Base-by-base conservation (phyloP, 176 grass and related monocot species). In the Bonia amplexicaulis region DNA sequence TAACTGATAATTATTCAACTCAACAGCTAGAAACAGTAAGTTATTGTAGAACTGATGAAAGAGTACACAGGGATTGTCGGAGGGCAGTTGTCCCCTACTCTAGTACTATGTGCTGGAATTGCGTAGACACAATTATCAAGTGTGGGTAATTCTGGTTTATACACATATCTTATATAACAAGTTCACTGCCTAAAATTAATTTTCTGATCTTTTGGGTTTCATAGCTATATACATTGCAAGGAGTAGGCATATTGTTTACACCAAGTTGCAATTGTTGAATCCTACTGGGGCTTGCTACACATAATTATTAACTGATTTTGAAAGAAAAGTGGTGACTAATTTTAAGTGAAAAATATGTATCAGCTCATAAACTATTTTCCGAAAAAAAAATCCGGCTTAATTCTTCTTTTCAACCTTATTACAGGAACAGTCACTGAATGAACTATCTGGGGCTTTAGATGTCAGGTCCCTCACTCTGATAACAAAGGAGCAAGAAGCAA, bases 401-500 rank as follows among this genome's bases (percentile, higher is more conserved):
- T 83, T 77, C 42, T 82, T 66, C 65, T 67, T 81, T 71, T 80
- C 39, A 70, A 74, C 17, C 75, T 86, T 88, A 58, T 88, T 83
- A 72, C 82, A 98, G 93, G 90, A 90, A 49, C 89, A 90, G 40
- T 87, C 85, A 60, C 58, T 95, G 66, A 90, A 87, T 14, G 84
- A 98, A 87, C 69, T 92, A 31, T 90, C 96, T 69, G 88, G 85
- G 85, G 89, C 88, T 71, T 84, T 95, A 94, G 89, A 95, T 87
- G 78, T 84, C 64, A 88, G 85, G 79, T 83, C 91, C 19, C 31
- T 31, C 31, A 90, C 83, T 66, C 42, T 90, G 39, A 66, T 64
- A 44, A 90, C 90, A 19, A 95, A 98, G 80, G 91, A 95, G 73
- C 93, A 98, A 82, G 93, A 94, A 85, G 91, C 83, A 74, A 95